Percentiles rank a stretch among this genome's conserved stretches.
Evolutionary conservation across 2,329 filamentous ascomycete genomes (phyloP).

Genomic region (Alternaria longipes): DNA sequence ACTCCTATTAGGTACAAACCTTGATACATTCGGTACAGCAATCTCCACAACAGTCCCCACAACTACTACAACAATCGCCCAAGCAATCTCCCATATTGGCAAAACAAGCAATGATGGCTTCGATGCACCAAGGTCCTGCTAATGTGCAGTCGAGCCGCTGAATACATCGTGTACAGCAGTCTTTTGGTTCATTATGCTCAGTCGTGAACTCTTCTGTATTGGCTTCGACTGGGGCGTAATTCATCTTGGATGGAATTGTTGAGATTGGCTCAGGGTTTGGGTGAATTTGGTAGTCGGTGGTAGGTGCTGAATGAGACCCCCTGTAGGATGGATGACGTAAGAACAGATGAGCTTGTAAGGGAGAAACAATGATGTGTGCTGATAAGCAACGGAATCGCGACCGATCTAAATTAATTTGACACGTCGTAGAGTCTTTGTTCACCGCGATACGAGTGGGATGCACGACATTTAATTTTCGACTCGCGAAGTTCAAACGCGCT

Average conservation of each 20-base stretch:
- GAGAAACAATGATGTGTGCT: not conserved
- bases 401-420: not conserved
- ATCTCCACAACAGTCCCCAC: slow-evolving; percentile 3
- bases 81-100: slow-evolving; percentile 2
- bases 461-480: not conserved
- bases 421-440: not conserved
- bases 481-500: not conserved
- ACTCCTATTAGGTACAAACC: not conserved
- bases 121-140: slow-evolving; percentile 11
- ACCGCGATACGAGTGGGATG: not conserved
- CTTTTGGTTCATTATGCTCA: slow-evolving; percentile 16
- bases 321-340: not conserved
- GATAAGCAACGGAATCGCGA: no score
- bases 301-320: not conserved
- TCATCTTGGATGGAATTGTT: slow-evolving; percentile 18
- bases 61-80: slow-evolving; percentile 1
- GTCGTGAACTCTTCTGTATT: slow-evolving; percentile 17
- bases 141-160: slow-evolving; percentile 14
- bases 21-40: slow-evolving; percentile 3
- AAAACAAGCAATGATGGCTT: slow-evolving; percentile 15
- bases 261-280: not conserved
- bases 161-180: slow-evolving; percentile 18
- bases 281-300: not conserved
- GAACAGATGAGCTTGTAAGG: not conserved
- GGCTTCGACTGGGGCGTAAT: slow-evolving; percentile 23